phyloP scores from a whole-genome alignment of 139 green algal species.

The Medakamo hakoo region DNA sequence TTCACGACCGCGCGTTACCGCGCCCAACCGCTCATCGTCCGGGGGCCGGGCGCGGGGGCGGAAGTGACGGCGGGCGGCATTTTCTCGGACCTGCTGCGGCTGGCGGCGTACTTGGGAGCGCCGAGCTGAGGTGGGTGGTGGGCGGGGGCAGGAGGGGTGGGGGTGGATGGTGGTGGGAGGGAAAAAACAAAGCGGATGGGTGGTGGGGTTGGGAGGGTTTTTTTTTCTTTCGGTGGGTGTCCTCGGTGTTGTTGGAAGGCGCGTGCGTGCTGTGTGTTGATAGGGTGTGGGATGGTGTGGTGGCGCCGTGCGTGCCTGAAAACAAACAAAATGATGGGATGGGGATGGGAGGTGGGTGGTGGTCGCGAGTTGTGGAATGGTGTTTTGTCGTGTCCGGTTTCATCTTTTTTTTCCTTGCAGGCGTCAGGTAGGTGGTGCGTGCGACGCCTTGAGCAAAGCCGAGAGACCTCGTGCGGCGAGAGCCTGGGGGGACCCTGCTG shows the following conservation, averaged over 20 bases:
- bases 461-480: too few relatives aligned
- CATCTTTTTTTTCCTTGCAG: too few relatives aligned
- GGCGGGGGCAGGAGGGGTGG: background rate
- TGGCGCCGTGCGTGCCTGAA: too few relatives aligned
- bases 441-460: too few relatives aligned
- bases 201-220: background rate
- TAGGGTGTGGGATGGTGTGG: too few relatives aligned
- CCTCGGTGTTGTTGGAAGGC: background rate
- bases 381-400: too few relatives aligned
- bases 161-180: background rate
- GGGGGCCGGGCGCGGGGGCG: slow-evolving; percentile 81
- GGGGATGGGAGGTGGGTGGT: too few relatives aligned
- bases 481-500: too few relatives aligned
- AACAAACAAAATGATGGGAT: too few relatives aligned
- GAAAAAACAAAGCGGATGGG: background rate
- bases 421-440: too few relatives aligned
- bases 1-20: slow-evolving; percentile 73
- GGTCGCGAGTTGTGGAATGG: too few relatives aligned
- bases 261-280: too few relatives aligned
- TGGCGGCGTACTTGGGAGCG: slow-evolving; percentile 84
- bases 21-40: slow-evolving; percentile 68
- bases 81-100: slow-evolving; percentile 84
- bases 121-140: slow-evolving; percentile 53
- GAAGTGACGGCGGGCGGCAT: slow-evolving; percentile 93
- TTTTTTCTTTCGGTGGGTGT: background rate